These are phyloP conservation scores for Candida maesae DNA, from an alignment of 805 yeast species.

Conservation along the genomic window DNA sequence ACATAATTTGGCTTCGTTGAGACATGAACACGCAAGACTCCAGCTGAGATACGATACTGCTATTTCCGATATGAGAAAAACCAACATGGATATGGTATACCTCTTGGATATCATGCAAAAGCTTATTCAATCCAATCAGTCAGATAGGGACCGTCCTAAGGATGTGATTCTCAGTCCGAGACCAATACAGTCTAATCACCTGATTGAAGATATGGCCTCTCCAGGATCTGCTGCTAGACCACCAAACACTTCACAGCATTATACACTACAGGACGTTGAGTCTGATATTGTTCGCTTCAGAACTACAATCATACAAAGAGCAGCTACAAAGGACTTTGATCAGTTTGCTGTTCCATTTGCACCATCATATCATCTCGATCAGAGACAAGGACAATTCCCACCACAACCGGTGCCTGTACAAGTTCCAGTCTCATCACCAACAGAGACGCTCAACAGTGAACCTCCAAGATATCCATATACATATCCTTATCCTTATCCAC, in stretches of 20 bases:
- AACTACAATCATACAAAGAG: constrained; percentile 26
- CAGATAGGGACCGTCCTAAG: constrained; percentile 10
- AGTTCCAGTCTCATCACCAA: constrained; percentile 12
- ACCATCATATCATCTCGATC: constrained; percentile 24
- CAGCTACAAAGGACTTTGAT: constrained; percentile 24
- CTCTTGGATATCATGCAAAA: constrained; percentile 44
- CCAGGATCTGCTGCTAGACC: constrained; percentile 16
- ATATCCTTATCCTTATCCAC: constrained; percentile 26
- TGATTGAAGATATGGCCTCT: constrained; percentile 18
- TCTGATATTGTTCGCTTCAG: constrained; percentile 24
- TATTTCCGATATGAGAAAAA: constrained; percentile 42
- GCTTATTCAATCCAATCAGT: constrained; percentile 15
- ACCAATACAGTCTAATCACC: constrained; percentile 4
- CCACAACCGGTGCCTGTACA: constrained; percentile 5
- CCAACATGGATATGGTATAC: constrained; percentile 50
- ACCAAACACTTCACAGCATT: not conserved
- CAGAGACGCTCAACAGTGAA: constrained; percentile 5
- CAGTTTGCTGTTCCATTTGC: constrained; percentile 24
- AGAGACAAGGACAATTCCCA: constrained; percentile 11
- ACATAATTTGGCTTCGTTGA: constrained; percentile 34
- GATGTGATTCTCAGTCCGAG: constrained; percentile 6
- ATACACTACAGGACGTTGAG: constrained; percentile 19
- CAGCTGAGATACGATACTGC: constrained; percentile 45
- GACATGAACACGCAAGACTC: constrained; percentile 40
- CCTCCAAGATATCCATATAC: constrained; percentile 15